A percentile compares a stretch with the other conserved stretches of the same genome.
These are phyloP conservation scores for Lonicera japonica DNA, from an alignment of 129 eudicot species.

Conservation along the genomic window DNA sequence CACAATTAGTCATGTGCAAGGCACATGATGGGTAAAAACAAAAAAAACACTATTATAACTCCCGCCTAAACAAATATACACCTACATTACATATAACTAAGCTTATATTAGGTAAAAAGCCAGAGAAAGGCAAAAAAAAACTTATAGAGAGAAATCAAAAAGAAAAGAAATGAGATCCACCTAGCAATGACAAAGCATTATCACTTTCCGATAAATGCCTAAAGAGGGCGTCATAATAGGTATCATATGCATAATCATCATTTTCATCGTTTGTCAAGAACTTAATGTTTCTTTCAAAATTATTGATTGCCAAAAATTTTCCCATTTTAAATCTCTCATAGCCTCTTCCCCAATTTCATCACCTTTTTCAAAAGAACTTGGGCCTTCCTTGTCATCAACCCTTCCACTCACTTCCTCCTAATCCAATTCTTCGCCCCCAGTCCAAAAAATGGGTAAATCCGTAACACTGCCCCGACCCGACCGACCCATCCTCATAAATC, in stretches of 20 bases:
- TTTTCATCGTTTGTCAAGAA: conserved; percentile 1
- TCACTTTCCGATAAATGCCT: conserved; percentile 53
- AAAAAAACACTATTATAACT: too few relatives aligned
- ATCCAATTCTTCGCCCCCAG: too few relatives aligned
- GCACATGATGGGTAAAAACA: too few relatives aligned
- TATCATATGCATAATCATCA: conserved; percentile 40
- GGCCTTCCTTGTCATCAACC: conserved; percentile 43
- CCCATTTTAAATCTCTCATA: conserved; percentile 53
- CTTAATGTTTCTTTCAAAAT: conserved; percentile 28
- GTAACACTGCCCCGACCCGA: conserved; percentile 19
- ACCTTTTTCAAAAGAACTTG: conserved; percentile 29
- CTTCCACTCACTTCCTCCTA: conserved; percentile 29
- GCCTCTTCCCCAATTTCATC: conserved; percentile 11
- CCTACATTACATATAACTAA: too few relatives aligned
- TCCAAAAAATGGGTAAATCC: conserved; percentile 11
- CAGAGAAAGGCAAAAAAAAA: too few relatives aligned
- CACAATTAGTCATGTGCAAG: too few relatives aligned
- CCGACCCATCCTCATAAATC: conserved; percentile 16
- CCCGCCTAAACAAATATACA: too few relatives aligned
- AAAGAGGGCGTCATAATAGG: conserved; percentile 49
- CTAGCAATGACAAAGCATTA: conserved; percentile 40
- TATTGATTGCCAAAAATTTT: conserved; percentile 59
- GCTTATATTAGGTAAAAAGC: too few relatives aligned
- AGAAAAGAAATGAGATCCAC: too few relatives aligned
- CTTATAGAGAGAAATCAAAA: too few relatives aligned